phyloP scores from a whole-genome alignment of 495 filamentous ascomycete genomes.

The Recurvomyces mirabilis region DNA sequence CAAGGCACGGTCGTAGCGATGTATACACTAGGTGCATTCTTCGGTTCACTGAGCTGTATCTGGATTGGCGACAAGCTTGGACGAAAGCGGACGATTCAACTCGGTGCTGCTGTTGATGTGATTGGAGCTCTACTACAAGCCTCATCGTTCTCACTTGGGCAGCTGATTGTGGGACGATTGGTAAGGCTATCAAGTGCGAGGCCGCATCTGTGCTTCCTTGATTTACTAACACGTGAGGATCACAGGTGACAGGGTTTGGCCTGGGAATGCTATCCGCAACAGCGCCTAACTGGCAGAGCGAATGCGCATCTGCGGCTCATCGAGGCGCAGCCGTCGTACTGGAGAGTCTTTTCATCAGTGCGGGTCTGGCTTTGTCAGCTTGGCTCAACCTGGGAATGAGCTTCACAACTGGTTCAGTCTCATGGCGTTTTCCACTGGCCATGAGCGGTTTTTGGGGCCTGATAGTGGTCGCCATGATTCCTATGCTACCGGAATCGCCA shows the following conservation, averaged over 20 bases:
- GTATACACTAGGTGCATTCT: constrained; percentile 26
- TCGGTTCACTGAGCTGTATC: constrained; percentile 25
- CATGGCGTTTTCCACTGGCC: constrained; percentile 14
- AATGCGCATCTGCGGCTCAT: constrained; percentile 32
- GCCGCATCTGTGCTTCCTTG: too few relatives aligned
- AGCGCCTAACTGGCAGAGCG: constrained; percentile 45
- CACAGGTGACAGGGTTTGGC: constrained; percentile 35
- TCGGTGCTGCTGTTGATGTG: constrained; percentile 21
- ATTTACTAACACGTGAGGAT: too few relatives aligned
- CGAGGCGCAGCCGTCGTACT: constrained; percentile 39
- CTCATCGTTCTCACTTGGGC: constrained; percentile 29
- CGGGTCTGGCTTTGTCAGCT: constrained; percentile 19
- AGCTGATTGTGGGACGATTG: constrained; percentile 42
- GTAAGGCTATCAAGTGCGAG: too few relatives aligned
- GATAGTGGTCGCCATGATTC: constrained; percentile 12
- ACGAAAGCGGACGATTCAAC: constrained; percentile 25
- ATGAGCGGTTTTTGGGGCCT: constrained; percentile 8
- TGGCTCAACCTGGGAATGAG: constrained; percentile 18
- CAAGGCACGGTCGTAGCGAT: constrained; percentile 28
- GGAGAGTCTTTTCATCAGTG: constrained; percentile 39
- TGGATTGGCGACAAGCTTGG: constrained; percentile 26
- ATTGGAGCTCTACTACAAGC: constrained; percentile 28
- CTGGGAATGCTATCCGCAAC: constrained; percentile 41
- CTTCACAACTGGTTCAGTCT: constrained; percentile 13
- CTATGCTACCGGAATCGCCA: constrained; percentile 11